phyloP scores from a whole-genome alignment of 1,139 yeast genomes.

The Geotrichum klebahnii region DNA sequence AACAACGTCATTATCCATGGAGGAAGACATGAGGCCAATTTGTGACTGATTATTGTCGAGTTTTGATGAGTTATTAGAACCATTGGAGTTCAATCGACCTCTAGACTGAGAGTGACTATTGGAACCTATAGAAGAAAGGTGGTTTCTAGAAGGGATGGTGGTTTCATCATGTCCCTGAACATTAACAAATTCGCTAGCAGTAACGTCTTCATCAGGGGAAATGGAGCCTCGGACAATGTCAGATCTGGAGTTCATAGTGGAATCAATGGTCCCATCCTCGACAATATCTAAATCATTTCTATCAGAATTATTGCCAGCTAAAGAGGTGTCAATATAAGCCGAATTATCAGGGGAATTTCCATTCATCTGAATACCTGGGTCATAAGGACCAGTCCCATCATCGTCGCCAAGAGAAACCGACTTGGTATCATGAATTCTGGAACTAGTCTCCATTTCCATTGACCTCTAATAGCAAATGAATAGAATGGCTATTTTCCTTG shows the following conservation, averaged over 20 bases:
- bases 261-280: no score
- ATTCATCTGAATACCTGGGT: background rate
- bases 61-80: no score
- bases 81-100: no score
- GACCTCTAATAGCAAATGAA: background rate
- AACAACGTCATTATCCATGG: no score
- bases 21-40: no score
- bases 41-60: no score
- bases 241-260: background rate
- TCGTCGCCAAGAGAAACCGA: background rate
- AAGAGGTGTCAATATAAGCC: background rate
- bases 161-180: background rate
- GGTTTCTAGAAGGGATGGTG: background rate
- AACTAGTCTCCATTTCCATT: conserved; percentile 5
- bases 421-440: conserved; percentile 1
- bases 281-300: background rate
- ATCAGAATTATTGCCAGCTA: background rate
- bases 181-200: background rate
- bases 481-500: background rate
- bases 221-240: background rate
- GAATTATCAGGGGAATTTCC: background rate
- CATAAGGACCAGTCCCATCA: background rate
- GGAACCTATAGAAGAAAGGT: background rate
- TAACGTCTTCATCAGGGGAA: background rate
- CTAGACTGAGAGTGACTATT: background rate